These are phyloP conservation scores for Ascochyta rabiei DNA, from an alignment of 2,329 filamentous ascomycete species.

Conservation along the genomic window DNA sequence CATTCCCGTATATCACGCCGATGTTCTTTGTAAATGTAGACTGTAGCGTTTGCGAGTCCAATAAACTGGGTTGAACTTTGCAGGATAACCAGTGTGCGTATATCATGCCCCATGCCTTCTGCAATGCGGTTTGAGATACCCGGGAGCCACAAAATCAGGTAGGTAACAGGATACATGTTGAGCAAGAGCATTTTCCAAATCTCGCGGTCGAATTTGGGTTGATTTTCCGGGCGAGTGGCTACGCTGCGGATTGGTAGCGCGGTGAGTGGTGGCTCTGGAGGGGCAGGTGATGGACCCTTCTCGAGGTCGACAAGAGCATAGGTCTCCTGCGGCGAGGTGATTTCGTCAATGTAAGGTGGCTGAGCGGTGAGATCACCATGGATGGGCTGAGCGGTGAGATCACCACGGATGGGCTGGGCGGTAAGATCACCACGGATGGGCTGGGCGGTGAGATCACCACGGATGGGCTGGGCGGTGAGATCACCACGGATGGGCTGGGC, in stretches of 20 bases:
- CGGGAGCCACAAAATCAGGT: slow-evolving; percentile 44
- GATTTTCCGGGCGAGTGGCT: not conserved
- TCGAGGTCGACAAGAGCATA: slow-evolving; percentile 3
- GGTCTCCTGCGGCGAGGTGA: not conserved
- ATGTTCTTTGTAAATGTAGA: slow-evolving; percentile 31
- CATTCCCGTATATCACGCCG: slow-evolving; percentile 8
- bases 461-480: no score
- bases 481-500: not conserved
- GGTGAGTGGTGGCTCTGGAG: not conserved
- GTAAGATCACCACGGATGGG: not conserved
- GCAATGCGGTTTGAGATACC: slow-evolving; percentile 35
- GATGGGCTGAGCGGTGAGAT: not conserved
- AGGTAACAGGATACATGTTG: slow-evolving; percentile 44
- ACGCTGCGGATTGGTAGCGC: not conserved
- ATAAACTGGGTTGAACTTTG: slow-evolving; percentile 31
- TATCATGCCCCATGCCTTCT: slow-evolving; percentile 21
- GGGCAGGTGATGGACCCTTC: not conserved
- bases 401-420: no score
- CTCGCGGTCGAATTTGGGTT: slow-evolving; percentile 21
- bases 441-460: no score
- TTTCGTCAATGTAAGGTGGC: not conserved
- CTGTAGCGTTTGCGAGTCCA: slow-evolving; percentile 26
- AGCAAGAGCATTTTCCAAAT: slow-evolving; percentile 39
- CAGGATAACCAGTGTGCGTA: slow-evolving; percentile 15
- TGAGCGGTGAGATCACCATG: not conserved